Evolutionary conservation across 176 grass and related monocot species (phyloP), one percentile per base, ranked within the genome.

Genomic region (Zizania latifolia): DNA sequence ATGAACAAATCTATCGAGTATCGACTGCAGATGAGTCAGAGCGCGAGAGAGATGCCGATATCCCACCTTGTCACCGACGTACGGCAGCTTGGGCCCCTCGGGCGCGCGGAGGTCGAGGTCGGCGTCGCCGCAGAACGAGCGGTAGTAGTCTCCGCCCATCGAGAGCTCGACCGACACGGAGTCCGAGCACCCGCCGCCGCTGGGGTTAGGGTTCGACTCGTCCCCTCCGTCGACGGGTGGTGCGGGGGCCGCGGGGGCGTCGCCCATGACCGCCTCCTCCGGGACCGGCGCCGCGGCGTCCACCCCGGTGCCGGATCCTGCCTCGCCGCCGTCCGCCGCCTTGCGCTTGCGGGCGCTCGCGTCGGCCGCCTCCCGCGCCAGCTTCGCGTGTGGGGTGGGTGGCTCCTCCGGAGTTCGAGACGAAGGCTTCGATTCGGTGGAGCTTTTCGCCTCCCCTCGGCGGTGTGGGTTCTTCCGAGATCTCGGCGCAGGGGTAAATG

Each of bases 331-430:
- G 27, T 90, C 90, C 46, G 75, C 76, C 28, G 94, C 86, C 86
- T 97, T 97, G 82, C 90, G 86, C 88, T 93, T 97, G 16, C 91
- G 83, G 40, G 83, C 79, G 91, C 91, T 93, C 56, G 86, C 72
- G 78, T 93, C 94, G 71, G 89, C 94, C 75, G 94, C 84, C 86
- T 97, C 94, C 70, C 61, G 72, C 83, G 94, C 94, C 94, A 97
- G 92, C 82, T 86, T 86, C 68, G 82, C 75, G 70, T 50, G 36
- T 12, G 43, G 45, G 80, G 34, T 8, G 29, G 2, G 22, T 24
- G 67, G 51, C 59, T 60, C 17, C 43, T 29, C 29, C 33, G 56
- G 70, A 55, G 72, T 69, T 79, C 41, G 78, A 62, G 68, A 36
- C 33, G 77, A 72, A 53, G 62, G 66, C 77, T 80, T 84, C 75